phyloP scores from a whole-genome alignment of 164 flowering plant genomes.

The Taxillus chinensis region DNA sequence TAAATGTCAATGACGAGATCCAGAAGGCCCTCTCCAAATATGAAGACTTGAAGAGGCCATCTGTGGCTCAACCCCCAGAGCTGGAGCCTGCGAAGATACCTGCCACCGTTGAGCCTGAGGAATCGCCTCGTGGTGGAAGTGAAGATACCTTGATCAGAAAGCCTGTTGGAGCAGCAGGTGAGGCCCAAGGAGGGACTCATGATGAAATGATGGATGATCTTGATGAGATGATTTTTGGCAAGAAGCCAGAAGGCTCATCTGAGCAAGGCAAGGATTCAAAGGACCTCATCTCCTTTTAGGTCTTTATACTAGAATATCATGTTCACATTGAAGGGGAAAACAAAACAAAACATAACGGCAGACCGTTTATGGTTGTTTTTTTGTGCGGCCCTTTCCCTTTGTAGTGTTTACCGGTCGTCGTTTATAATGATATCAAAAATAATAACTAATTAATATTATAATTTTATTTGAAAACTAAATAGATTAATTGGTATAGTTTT shows the following conservation, averaged over 20 bases:
- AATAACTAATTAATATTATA: no score
- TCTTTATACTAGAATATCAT: no score
- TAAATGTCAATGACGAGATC: conserved; percentile 89
- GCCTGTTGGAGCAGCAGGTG: conserved; percentile 42
- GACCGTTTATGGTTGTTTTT: no score
- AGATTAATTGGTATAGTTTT: no score
- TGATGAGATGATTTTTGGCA: conserved; percentile 97
- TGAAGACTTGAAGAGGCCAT: conserved; percentile 57
- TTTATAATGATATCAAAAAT: no score
- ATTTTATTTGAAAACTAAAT: no score
- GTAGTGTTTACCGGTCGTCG: no score
- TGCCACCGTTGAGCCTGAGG: conserved; percentile 82
- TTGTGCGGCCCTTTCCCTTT: no score
- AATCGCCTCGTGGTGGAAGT: conserved; percentile 57
- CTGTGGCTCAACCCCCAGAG: conserved; percentile 19
- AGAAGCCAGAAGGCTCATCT: conserved; percentile 52
- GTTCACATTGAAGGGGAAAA: no score
- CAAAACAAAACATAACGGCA: no score
- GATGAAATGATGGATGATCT: conserved; percentile 92
- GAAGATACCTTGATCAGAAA: conserved; percentile 70
- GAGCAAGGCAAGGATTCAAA: conserved; percentile 42
- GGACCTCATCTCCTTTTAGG: conserved; percentile 71
- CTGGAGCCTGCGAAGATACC: conserved; percentile 94
- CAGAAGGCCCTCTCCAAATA: conserved; percentile 68
- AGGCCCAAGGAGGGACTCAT: conserved; percentile 16